Percentiles rank a stretch among this genome's conserved stretches.
Conservation (phyloP, 1,284 basidiomycete species). For the Cutaneotrichosporon arboriforme region DNA sequence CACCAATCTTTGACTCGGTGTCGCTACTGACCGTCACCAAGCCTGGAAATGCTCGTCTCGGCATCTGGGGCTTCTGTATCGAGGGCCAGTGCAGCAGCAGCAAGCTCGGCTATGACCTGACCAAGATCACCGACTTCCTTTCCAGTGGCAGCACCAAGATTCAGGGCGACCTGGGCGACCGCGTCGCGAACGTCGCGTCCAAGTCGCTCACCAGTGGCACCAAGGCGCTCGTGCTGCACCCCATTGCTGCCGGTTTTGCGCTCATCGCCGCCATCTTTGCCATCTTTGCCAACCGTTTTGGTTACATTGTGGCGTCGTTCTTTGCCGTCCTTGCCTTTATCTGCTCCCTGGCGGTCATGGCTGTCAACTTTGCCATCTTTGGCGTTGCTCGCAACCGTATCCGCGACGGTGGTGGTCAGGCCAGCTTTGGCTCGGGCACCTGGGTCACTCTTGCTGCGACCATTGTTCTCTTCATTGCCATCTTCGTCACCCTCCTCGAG, state of each 20-base stretch:
- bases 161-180: background rate
- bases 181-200: background rate
- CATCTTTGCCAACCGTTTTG: conserved; percentile 33
- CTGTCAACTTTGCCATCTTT: conserved; percentile 40
- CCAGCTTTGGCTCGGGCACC: conserved; percentile 30
- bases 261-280: conserved; percentile 42
- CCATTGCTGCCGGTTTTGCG: conserved; percentile 38
- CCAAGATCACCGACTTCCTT: conserved; percentile 17
- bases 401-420: conserved; percentile 23
- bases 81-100: conserved; percentile 20
- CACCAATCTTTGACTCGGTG: conserved; percentile 4
- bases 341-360: conserved; percentile 42
- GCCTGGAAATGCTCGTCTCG: conserved; percentile 15
- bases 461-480: conserved; percentile 36
- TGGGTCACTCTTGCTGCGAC: conserved; percentile 40
- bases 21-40: conserved; percentile 3
- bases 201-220: conserved; percentile 24
- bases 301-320: conserved; percentile 40
- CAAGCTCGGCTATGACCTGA: conserved; percentile 29
- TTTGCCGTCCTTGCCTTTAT: conserved; percentile 37
- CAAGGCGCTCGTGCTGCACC: conserved; percentile 42
- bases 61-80: conserved; percentile 41
- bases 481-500: conserved; percentile 31
- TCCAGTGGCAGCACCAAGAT: conserved; percentile 15
- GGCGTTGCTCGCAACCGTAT: conserved; percentile 29